Conservation (phyloP, 2,329 filamentous ascomycete species). For the Epichloe aotearoae region DNA sequence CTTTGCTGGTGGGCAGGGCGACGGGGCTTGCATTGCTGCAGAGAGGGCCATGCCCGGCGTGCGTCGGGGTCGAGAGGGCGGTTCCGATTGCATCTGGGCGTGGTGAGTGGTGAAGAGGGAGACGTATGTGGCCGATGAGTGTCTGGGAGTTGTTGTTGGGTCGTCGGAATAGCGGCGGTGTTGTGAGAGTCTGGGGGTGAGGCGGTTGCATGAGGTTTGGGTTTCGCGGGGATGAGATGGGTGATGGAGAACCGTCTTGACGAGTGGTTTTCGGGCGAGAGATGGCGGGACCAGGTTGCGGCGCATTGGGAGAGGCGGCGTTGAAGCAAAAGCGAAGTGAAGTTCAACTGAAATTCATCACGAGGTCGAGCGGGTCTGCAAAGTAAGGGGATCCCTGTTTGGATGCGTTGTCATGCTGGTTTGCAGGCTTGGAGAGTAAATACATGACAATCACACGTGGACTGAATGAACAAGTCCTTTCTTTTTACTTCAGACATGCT, state of each 20-base stretch:
- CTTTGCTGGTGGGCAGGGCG: background rate
- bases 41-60: background rate
- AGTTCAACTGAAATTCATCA: too few species aligned
- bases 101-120: background rate
- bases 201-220: background rate
- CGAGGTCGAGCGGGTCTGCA: too few species aligned
- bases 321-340: too few species aligned
- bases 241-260: background rate
- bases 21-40: background rate
- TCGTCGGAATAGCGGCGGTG: background rate
- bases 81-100: too few species aligned
- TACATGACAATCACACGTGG: too few species aligned
- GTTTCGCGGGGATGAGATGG: too few species aligned
- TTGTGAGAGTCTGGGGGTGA: background rate
- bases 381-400: too few species aligned
- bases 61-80: background rate
- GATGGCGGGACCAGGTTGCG: background rate
- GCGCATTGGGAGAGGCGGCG: background rate
- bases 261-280: background rate
- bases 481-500: too few species aligned
- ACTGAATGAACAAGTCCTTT: background rate
- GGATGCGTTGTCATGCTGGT: too few species aligned
- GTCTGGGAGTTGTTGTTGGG: background rate
- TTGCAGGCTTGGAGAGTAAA: too few species aligned
- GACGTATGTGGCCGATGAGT: background rate